Base-by-base conservation (phyloP, 2,329 filamentous ascomycete genomes). In the Ascochyta viciae-villosae region DNA sequence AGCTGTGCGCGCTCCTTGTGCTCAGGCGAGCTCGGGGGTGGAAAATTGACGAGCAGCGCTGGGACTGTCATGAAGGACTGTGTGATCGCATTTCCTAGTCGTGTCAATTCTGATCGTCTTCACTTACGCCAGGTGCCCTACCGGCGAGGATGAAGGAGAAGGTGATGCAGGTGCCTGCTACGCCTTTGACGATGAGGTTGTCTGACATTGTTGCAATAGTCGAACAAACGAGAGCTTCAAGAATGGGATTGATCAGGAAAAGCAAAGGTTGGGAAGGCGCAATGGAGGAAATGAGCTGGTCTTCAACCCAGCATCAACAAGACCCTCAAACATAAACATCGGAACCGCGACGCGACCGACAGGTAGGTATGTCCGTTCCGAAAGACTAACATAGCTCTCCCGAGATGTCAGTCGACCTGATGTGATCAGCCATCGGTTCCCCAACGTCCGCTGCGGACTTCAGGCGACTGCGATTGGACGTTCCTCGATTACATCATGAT, bases 31-130 rank as follows among this genome's bases (percentile, higher is more conserved):
- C 71, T 73, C 23, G 78, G 71, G 7, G 71, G 56, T 23, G 79
- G 79, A 64, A 81, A 81, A 61, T 80, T 76, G 57, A 80, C 76
- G 13, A 83, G 72, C 34, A 82, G 71, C 4, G 78, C 80, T 6
- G 81, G 80, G 34, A 82, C 76, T 15, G 78, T 79, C 80, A 82
- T 82, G 71, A 77, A 82, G 15, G 80, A 82, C 68, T 82, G 80
- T 23, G 81, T 83, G 51, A 83, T 79, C 12, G 80, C 81, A 71
- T 83, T 83, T 51, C 81, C 81, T 82, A 40, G 2, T 7, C 1
- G 40, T 45, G 44, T 66, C 29, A 61, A 29, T 47, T 39, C 13
- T 3, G 10, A 10, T 44, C 12, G 3, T 22, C 6, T 9, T 33
- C 9, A 7, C 19, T 22, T 8, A 19, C 27, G 6, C 9, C 26